Evolutionary conservation across 1,284 basidiomycete genomes (phyloP), one percentile per base, ranked within the genome.

Genomic region (Apiotrichum montevideense): DNA sequence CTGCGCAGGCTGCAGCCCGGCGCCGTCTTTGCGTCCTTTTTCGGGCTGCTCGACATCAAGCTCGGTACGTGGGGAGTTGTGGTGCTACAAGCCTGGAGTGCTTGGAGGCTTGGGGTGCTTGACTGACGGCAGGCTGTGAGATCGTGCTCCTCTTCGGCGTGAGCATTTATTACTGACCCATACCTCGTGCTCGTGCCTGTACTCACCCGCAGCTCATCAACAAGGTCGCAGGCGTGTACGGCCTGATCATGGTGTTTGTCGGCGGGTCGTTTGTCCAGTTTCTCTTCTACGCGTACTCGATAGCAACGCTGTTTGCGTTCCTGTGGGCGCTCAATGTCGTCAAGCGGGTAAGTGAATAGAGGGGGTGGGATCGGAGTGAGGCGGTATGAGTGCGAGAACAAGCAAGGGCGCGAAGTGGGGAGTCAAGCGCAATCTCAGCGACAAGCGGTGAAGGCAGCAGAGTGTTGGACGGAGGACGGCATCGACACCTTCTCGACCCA

Each of bases 161-260:
- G 62, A 60, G 86, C 79, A 21, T 33, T 33, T 10, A 33, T 14
- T 11, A 21, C 10, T 41, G 14, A 45, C 10, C 44, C 21, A 21
- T 21, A 21, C 21, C 21, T 21, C 21, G 21, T 21, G 21, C 21
- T 21, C 21, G 21, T 21, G 21, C 21, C 21, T 21, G 21, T 21
- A 21, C 21, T 21, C 40, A 2, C 21, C 6, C 15, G 5, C 65
- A 92, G 90, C 80, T 96, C 52, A 83, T 99, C 66, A 98, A 99
- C 83, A 99, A 99, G 79, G 94, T 94, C 53, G 95, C 95, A 13
- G 95, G 95, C 56, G 84, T 98, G 14, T 99, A 97, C 73, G 95
- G 95, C 53, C 84, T 99, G 63, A 86, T 98, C 52, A 92, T 93
- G 13, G 82, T 95, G 62, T 80, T 95, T 64, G 87, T 90, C 46